phyloP scores from a whole-genome alignment of 1,284 basidiomycete genomes.

The Ganoderma boninense region DNA sequence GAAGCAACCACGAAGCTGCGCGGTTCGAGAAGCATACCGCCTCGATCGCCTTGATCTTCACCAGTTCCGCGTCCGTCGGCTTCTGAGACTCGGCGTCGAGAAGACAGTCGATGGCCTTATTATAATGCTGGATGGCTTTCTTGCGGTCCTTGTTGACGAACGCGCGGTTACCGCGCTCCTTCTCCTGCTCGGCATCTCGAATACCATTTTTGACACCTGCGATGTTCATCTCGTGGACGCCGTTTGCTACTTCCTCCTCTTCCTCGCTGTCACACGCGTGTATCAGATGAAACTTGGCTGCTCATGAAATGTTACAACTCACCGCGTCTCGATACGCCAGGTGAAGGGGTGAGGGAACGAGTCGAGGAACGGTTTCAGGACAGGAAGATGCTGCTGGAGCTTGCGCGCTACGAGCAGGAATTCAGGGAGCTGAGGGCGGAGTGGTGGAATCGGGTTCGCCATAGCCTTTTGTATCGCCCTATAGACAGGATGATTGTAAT shows the following conservation, averaged over 20 bases:
- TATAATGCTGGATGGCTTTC: conserved; percentile 43
- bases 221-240: conserved; percentile 41
- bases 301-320: conserved; percentile 5
- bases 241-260: conserved; percentile 40
- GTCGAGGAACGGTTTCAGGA: conserved; percentile 47
- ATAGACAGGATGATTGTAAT: background rate
- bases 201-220: conserved; percentile 36
- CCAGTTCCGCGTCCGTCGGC: conserved; percentile 38
- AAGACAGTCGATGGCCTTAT: conserved; percentile 42
- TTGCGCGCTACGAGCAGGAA: conserved; percentile 44
- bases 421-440: conserved; percentile 42
- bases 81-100: conserved; percentile 42
- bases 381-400: conserved; percentile 39
- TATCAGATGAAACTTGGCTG: background rate
- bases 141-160: conserved; percentile 41
- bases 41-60: conserved; percentile 39
- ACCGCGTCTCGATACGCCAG: conserved; percentile 47
- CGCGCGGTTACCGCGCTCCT: conserved; percentile 42
- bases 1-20: conserved; percentile 37
- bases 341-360: conserved; percentile 46
- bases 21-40: conserved; percentile 46
- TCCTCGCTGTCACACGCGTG: conserved; percentile 36
- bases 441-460: conserved; percentile 43
- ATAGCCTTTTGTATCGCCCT: conserved; percentile 45
- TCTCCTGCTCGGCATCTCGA: conserved; percentile 37